Percentiles rank a stretch among this genome's conserved stretches.
phyloP scores from a whole-genome alignment of 768 basidiomycete species.

The Cantharellus anzutake region DNA sequence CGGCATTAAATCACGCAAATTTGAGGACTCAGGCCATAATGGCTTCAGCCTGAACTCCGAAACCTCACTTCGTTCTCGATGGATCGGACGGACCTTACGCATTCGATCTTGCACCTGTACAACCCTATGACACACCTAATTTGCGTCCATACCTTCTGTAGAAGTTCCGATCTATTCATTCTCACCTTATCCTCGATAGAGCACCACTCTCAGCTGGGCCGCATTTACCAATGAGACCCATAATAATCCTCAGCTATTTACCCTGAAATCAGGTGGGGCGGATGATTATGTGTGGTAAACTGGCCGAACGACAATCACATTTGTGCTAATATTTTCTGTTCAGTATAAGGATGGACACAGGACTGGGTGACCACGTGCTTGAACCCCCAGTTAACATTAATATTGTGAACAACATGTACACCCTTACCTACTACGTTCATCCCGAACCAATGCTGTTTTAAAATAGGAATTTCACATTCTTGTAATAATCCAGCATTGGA shows the following conservation, averaged over 20 bases:
- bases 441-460: constrained; percentile 17
- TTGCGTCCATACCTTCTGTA: background rate
- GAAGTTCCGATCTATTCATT: background rate
- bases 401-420: background rate
- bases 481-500: constrained; percentile 74
- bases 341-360: background rate
- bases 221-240: background rate
- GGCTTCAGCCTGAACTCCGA: constrained; percentile 20
- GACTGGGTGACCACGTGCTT: too few species aligned
- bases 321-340: background rate
- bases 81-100: background rate
- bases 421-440: background rate
- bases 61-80: background rate
- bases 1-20: constrained; percentile 50
- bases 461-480: constrained; percentile 87
- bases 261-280: too few species aligned
- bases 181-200: background rate
- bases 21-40: constrained; percentile 66
- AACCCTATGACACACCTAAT: background rate
- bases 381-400: too few species aligned
- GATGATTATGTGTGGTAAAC: too few species aligned
- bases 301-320: background rate
- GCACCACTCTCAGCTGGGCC: background rate
- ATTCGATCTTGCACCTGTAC: too few species aligned
- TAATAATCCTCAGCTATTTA: background rate